Percentiles rank a stretch among this genome's conserved stretches.
Evolutionary conservation across 495 filamentous ascomycete species (phyloP).

Genomic region (Xylaria intraflava): DNA sequence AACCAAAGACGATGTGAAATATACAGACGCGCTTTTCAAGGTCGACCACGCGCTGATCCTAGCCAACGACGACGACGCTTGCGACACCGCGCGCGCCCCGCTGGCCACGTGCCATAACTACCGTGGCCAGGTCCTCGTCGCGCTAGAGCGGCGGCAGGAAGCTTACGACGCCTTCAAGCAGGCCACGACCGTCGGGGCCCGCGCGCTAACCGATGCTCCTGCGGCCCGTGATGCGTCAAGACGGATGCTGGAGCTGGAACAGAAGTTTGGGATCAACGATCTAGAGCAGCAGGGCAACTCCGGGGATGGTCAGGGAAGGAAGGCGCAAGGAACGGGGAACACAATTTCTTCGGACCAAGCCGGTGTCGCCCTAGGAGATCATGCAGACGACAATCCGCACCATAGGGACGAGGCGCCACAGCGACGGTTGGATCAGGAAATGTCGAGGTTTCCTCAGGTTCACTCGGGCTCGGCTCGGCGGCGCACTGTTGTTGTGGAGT

Average conservation of each 20-base stretch:
- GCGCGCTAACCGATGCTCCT: not conserved
- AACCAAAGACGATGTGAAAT: not conserved
- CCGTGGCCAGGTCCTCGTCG: constrained; percentile 13
- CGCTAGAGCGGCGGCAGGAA: constrained; percentile 1
- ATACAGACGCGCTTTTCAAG: not conserved
- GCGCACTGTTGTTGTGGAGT: too few relatives aligned
- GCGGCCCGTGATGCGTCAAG: not conserved
- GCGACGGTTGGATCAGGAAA: too few relatives aligned
- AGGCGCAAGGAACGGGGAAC: too few relatives aligned
- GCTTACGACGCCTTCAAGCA: constrained; percentile 12
- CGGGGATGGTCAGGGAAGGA: too few relatives aligned
- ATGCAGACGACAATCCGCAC: too few relatives aligned
- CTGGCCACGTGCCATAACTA: constrained; percentile 18
- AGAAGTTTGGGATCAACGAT: too few relatives aligned
- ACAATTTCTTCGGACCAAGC: too few relatives aligned
- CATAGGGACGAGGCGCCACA: too few relatives aligned
- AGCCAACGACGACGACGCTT: constrained; percentile 14
- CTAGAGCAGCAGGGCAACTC: too few relatives aligned
- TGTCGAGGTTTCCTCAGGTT: too few relatives aligned
- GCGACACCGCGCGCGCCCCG: constrained; percentile 11
- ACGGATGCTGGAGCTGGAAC: not conserved
- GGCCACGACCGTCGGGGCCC: not conserved
- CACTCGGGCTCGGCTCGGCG: too few relatives aligned
- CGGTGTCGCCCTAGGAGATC: too few relatives aligned
- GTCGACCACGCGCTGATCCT: constrained; percentile 13